Base-by-base conservation (phyloP, 768 basidiomycete species). In the Mycena polygramma region DNA sequence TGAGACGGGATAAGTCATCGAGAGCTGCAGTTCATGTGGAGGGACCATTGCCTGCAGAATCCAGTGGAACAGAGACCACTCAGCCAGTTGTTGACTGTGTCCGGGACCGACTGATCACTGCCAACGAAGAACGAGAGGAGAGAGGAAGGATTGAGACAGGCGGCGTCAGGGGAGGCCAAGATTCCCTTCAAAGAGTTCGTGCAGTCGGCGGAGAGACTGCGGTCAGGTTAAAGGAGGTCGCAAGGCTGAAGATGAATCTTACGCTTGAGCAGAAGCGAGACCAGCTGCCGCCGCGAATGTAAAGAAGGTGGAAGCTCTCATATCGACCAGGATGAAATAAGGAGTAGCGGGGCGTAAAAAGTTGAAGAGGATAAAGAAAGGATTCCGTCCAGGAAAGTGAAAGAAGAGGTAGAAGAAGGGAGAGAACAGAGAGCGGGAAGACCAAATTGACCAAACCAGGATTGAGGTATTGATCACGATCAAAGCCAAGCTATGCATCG, bases 51-150 rank as follows among this genome's bases (percentile, higher is more conserved):
- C 71, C 69, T 71, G 73, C 73, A 66, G 41, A 39, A 72, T 2
- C 78, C 79, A 54, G 81, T 79, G 20, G 83, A 72, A 76, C 92
- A 93, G 60, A 91, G 45, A 55, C 86, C 87, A 0, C 79, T 83
- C 57, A 93, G 79, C 93, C 93, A 94, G 48, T 61, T 84, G 78
- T 91, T 81, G 64, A 93, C 73, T 15, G 88, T 81, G 7, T 74
- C 71, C n/a, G 89, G 78, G 54, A 90, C 62, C 1, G 69, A 69
- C 26, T 66, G 68, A 11, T 36, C n/a, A 17, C 19, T 66, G 36
- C 67, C 67, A 2, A 73, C 69, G 35, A 73, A 70, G 53, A 73
- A 70, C 13, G 61, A 51, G 11, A 73, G 63, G 7, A 73, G 53
- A 7, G 69, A 13, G 36, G 79, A 74, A 8, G 86, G 83, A 70